These are phyloP conservation scores for Rosa rugosa DNA, from an alignment of 306 rosid species.

Conservation along the genomic window DNA sequence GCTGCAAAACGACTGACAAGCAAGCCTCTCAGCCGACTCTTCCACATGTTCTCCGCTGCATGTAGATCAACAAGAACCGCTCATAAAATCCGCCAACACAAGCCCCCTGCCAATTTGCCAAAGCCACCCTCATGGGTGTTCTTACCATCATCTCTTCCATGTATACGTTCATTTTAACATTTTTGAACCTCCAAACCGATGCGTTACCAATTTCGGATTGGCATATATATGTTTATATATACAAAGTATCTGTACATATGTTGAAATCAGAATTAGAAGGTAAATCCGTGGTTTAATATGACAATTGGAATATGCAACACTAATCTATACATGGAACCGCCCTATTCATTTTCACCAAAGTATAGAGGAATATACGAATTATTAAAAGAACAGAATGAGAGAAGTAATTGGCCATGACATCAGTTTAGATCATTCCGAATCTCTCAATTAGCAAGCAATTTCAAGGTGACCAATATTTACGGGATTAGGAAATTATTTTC, in stretches of 20 bases:
- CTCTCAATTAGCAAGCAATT: not conserved
- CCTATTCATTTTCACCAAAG: not conserved
- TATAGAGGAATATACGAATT: not conserved
- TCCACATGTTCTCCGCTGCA: too few relatives aligned
- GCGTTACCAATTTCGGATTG: not conserved
- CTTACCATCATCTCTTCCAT: not conserved
- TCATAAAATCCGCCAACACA: too few relatives aligned
- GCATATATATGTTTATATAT: too few relatives aligned
- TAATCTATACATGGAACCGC: not conserved
- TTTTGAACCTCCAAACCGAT: not conserved
- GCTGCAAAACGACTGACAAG: too few relatives aligned
- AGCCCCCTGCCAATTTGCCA: too few relatives aligned
- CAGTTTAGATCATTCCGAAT: not conserved
- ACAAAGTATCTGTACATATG: not conserved
- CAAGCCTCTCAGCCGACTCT: too few relatives aligned
- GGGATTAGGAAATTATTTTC: conserved; percentile 7
- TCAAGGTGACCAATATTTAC: not conserved
- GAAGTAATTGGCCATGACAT: not conserved
- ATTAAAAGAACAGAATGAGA: not conserved
- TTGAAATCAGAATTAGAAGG: too few relatives aligned
- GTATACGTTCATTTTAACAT: not conserved
- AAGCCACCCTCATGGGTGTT: too few relatives aligned
- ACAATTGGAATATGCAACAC: too few relatives aligned
- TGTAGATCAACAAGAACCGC: too few relatives aligned
- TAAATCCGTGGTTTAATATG: too few relatives aligned